Conservation (phyloP, 2,329 filamentous ascomycete genomes). For the Trichoderma hamatum region DNA sequence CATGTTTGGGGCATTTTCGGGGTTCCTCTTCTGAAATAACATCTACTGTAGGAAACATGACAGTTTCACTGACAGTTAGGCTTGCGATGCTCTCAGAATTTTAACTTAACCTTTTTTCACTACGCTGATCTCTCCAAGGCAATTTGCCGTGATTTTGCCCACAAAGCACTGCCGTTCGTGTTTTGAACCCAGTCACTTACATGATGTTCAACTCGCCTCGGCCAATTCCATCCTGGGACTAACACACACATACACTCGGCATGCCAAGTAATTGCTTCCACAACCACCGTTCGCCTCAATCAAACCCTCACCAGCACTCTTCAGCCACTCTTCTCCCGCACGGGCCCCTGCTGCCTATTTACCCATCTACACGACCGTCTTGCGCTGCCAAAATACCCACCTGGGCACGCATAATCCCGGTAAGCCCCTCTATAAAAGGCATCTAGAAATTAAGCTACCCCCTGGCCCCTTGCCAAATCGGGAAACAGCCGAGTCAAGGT, state of each 20-base stretch:
- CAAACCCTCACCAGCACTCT: no score
- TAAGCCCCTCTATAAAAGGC: background rate
- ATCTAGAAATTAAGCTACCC: constrained; percentile 5
- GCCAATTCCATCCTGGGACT: background rate
- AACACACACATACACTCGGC: background rate
- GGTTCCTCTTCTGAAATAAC: background rate
- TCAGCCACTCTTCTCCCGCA: background rate
- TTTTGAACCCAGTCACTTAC: background rate
- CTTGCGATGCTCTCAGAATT: background rate
- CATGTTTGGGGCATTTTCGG: no score
- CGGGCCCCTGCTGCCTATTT: constrained; percentile 8
- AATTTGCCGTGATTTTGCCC: background rate
- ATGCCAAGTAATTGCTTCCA: background rate
- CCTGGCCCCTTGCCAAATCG: constrained; percentile 19
- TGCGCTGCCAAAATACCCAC: background rate
- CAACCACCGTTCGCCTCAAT: background rate
- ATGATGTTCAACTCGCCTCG: background rate
- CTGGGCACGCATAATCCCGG: background rate
- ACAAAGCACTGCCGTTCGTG: background rate
- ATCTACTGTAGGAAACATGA: background rate
- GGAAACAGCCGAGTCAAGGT: constrained; percentile 10
- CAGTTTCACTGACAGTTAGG: background rate
- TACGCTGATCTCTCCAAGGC: background rate
- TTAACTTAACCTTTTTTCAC: background rate
- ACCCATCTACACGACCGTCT: background rate